Base-by-base conservation (phyloP, 306 rosid genomes). In the Corylus avellana region DNA sequence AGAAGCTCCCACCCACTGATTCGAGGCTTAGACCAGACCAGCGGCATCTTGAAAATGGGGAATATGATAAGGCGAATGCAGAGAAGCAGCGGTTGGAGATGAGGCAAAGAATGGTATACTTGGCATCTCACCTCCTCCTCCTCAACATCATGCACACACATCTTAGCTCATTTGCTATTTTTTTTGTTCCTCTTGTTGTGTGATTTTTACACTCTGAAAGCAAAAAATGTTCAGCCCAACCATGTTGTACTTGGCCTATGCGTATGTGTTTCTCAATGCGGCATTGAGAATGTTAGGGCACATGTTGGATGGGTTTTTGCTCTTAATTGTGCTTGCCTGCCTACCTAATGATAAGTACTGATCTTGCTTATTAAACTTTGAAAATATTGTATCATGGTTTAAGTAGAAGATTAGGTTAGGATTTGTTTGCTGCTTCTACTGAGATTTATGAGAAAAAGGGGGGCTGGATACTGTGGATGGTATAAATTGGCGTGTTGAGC, bases 1-100 rank as follows among this genome's bases (percentile, higher is more conserved):
- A 90, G 92, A 95, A 91, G 85, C 99, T 95, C 72, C 99, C 99
- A 44, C 96, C 99, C 80, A 95, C 99, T 76, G 99, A 95, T 89
- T 95, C 99, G 64, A 89, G 99, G 88, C 89, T 93, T 69, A 89
- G 99, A 82, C 99, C 99, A 2, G 99, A 95, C 86, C 99, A 95
- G 82, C 94, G 99, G 76, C 94, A 90, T 85, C 84, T 95, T 74
- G 99, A 95, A 88, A 91, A 95, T 82, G 99, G 99, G 51, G 97
- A 95, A 82, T 95, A 93, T 56, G 99, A 91, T 85, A 93, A 87
- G 91, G 98, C 99, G 32, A 95, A 95, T 80, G 74, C 72, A 51
- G 98, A 95, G 89, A 95, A 95, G 78, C 97, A 89, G 83, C 90
- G 99, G 72, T 79, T 95, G 87, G 99, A 95, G 76, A 87, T 78